phyloP scores from a whole-genome alignment of 768 basidiomycete species.

The Imleria badia region DNA sequence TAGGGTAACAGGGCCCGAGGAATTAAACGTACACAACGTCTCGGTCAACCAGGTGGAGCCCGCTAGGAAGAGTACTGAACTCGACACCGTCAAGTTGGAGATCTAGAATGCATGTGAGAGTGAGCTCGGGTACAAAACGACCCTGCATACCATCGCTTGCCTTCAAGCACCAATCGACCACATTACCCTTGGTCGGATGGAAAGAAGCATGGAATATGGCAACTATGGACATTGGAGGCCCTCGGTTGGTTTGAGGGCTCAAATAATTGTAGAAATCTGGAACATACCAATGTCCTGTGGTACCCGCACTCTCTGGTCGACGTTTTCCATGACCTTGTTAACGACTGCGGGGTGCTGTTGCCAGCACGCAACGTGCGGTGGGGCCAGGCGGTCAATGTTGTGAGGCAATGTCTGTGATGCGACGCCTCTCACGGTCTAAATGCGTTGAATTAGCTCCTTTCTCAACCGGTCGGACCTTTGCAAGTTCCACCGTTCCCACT shows the following conservation, averaged over 20 bases:
- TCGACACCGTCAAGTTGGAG: constrained; percentile 69
- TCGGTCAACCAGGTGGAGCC: constrained; percentile 73
- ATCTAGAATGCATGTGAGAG: constrained; percentile 39
- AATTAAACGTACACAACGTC: constrained; percentile 66
- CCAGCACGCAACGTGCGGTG: constrained; percentile 24
- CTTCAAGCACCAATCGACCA: constrained; percentile 77
- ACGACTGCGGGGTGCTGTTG: constrained; percentile 19
- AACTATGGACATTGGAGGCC: constrained; percentile 43
- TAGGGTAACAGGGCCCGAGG: not conserved
- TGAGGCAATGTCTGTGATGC: constrained; percentile 20
- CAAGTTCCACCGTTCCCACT: not conserved
- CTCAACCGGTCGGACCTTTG: not conserved
- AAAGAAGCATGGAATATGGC: constrained; percentile 85
- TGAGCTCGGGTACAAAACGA: not conserved
- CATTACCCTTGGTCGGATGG: constrained; percentile 79
- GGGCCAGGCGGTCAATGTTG: constrained; percentile 16
- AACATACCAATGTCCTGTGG: constrained; percentile 57
- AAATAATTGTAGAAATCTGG: not conserved
- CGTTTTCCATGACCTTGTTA: constrained; percentile 25
- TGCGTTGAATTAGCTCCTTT: constrained; percentile 21
- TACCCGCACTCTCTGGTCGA: constrained; percentile 32
- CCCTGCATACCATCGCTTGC: constrained; percentile 57
- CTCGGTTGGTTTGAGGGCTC: not conserved
- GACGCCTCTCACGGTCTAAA: constrained; percentile 29
- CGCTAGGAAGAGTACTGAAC: constrained; percentile 80